Evolutionary conservation across 2,329 filamentous ascomycete species (phyloP).

Genomic region (Aureobasidium musti): DNA sequence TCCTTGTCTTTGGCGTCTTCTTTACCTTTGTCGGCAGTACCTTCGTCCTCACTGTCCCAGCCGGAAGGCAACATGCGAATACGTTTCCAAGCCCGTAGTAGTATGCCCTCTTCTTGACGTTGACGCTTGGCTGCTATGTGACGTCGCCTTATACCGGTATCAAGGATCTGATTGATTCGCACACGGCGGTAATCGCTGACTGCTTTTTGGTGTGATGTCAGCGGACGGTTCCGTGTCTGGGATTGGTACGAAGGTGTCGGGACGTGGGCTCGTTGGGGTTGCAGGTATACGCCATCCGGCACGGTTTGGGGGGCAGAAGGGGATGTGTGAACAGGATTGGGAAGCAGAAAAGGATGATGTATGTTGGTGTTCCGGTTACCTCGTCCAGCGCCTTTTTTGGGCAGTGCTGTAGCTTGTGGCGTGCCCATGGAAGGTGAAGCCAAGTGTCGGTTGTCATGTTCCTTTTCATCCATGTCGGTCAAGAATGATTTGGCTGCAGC

Average conservation of each 20-base stretch:
- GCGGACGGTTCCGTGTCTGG: slow-evolving; percentile 65
- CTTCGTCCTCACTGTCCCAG: slow-evolving; percentile 52
- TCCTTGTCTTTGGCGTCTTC: slow-evolving; percentile 30
- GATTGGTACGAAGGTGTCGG: slow-evolving; percentile 41
- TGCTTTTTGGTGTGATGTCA: slow-evolving; percentile 79
- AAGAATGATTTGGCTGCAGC: slow-evolving; percentile 54
- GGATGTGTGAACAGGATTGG: slow-evolving; percentile 34
- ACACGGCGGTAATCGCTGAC: slow-evolving; percentile 77
- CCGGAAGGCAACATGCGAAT: slow-evolving; percentile 53
- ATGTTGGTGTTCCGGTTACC: slow-evolving; percentile 48
- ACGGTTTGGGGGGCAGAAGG: slow-evolving; percentile 4
- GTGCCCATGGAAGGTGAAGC: slow-evolving; percentile 34
- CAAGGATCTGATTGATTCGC: slow-evolving; percentile 78
- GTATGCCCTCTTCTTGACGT: slow-evolving; percentile 65
- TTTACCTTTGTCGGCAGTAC: slow-evolving; percentile 21
- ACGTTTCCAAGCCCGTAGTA: slow-evolving; percentile 67
- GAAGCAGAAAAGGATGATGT: slow-evolving; percentile 40
- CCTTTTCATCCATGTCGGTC: slow-evolving; percentile 47
- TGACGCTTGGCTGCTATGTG: slow-evolving; percentile 65
- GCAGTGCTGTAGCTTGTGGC: slow-evolving; percentile 35
- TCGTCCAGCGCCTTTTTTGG: slow-evolving; percentile 50
- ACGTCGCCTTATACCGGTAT: slow-evolving; percentile 68
- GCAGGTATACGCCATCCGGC: slow-evolving; percentile 14
- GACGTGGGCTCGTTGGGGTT: slow-evolving; percentile 36
- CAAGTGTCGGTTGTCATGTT: slow-evolving; percentile 1